Evolutionary conservation across 805 yeast species (phyloP).

Genomic region (Candida cerambycidarum): DNA sequence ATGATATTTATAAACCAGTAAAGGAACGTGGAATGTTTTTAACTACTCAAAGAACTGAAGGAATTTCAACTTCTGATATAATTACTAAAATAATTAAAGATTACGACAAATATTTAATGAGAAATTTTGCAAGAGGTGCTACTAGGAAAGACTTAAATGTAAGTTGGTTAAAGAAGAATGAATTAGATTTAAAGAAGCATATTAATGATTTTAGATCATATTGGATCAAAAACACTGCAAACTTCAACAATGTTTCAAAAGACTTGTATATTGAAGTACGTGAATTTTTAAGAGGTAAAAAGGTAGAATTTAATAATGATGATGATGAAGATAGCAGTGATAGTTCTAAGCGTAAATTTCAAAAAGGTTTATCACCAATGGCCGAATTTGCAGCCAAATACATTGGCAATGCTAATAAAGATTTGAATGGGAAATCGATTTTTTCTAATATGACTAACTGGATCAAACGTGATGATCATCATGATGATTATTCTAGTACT

Average conservation of each 20-base stretch:
- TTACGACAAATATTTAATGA: slow-evolving; percentile 93
- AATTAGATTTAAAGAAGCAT: slow-evolving; percentile 88
- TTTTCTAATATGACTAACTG: slow-evolving; percentile 44
- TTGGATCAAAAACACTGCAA: slow-evolving; percentile 73
- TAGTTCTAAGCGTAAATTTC: slow-evolving; percentile 8
- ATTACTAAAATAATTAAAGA: slow-evolving; percentile 93
- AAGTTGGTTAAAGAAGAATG: slow-evolving; percentile 96
- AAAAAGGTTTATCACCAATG: slow-evolving; percentile 51
- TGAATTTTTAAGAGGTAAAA: slow-evolving; percentile 60
- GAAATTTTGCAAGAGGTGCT: slow-evolving; percentile 97
- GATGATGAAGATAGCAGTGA: slow-evolving; percentile 17
- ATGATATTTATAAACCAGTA: slow-evolving; percentile 91
- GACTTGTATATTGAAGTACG: slow-evolving; percentile 85
- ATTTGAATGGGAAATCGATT: slow-evolving; percentile 34
- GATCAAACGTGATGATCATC: slow-evolving; percentile 36
- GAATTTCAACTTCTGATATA: slow-evolving; percentile 92
- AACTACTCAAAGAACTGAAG: slow-evolving; percentile 95
- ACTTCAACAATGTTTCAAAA: slow-evolving; percentile 68
- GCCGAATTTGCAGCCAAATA: slow-evolving; percentile 65
- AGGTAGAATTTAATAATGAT: slow-evolving; percentile 27
- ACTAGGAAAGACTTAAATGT: slow-evolving; percentile 95
- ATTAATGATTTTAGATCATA: slow-evolving; percentile 83
- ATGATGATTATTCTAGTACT: slow-evolving; percentile 28
- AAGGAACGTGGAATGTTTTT: slow-evolving; percentile 88
- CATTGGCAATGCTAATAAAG: slow-evolving; percentile 53